A percentile compares a stretch with the other conserved stretches of the same genome.
These are phyloP conservation scores for Turnera subulata DNA, from an alignment of 345 rosid genomes.

Conservation along the genomic window DNA sequence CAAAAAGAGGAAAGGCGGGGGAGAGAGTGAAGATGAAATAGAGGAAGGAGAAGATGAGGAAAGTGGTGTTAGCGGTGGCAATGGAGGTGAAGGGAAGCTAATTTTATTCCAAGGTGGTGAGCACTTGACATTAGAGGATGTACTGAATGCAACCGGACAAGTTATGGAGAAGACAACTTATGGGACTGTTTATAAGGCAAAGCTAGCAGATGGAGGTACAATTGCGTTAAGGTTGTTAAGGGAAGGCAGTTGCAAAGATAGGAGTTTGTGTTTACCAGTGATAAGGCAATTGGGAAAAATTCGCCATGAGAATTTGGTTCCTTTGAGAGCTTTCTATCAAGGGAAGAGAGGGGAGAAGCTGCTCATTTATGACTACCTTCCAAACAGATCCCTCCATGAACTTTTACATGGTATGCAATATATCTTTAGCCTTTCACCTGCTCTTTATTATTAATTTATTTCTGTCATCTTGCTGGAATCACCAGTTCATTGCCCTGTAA, in stretches of 20 bases:
- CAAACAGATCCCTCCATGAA: constrained; percentile 73
- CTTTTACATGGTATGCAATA: constrained; percentile 68
- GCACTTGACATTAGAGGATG: constrained; percentile 89
- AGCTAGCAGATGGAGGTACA: constrained; percentile 88
- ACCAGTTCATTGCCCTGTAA: background rate
- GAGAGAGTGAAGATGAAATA: constrained; percentile 66
- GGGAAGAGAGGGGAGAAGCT: constrained; percentile 98
- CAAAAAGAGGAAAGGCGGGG: constrained; percentile 59
- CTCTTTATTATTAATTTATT: background rate
- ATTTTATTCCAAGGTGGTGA: constrained; percentile 94
- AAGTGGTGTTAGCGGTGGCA: constrained; percentile 27
- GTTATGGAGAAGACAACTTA: constrained; percentile 94
- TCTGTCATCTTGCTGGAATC: background rate
- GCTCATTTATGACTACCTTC: constrained; percentile 90
- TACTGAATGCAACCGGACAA: constrained; percentile 93
- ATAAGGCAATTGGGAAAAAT: constrained; percentile 74
- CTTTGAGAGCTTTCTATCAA: constrained; percentile 92
- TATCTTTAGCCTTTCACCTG: background rate
- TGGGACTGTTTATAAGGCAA: constrained; percentile 94
- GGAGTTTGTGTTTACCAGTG: constrained; percentile 63
- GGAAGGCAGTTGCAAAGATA: constrained; percentile 93
- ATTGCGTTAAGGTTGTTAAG: constrained; percentile 89
- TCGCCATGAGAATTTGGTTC: constrained; percentile 87
- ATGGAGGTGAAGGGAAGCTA: constrained; percentile 65
- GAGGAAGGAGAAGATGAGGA: constrained; percentile 73